Evolutionary conservation across 139 green algal species (phyloP).

Genomic region (Ostreobium quekettii): DNA sequence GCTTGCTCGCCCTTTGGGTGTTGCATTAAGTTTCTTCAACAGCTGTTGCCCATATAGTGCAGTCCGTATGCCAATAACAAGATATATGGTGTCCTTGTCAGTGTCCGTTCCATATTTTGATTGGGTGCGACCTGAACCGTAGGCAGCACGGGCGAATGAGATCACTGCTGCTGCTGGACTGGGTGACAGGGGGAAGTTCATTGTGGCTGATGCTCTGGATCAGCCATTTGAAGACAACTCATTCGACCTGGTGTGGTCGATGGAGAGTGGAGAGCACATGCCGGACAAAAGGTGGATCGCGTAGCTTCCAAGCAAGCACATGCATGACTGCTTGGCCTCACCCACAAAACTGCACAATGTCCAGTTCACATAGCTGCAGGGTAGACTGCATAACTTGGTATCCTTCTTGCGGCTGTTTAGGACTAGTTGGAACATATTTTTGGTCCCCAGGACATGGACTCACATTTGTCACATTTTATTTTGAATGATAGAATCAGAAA

Average conservation of each 20-base stretch:
- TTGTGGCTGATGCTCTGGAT: conserved; percentile 74
- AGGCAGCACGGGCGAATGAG: conserved; percentile 68
- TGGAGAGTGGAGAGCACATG: conserved; percentile 92
- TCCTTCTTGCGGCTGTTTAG: background rate
- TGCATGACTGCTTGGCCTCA: background rate
- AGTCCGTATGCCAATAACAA: too few relatives aligned
- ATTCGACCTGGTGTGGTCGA: conserved; percentile 81
- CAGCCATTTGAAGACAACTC: conserved; percentile 64
- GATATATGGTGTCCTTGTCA: too few relatives aligned
- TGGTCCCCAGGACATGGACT: too few relatives aligned
- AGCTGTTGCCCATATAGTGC: too few relatives aligned
- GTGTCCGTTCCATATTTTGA: too few relatives aligned
- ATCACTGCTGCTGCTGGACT: conserved; percentile 52
- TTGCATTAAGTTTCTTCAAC: conserved; percentile 1
- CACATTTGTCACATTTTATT: too few relatives aligned
- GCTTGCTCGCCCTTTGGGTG: background rate
- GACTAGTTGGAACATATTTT: background rate
- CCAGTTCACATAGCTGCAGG: background rate
- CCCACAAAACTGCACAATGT: background rate
- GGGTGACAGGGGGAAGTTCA: conserved; percentile 35
- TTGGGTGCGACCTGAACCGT: background rate
- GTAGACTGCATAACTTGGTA: background rate
- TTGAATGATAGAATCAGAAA: too few relatives aligned
- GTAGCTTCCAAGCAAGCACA: background rate
- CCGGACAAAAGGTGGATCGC: conserved; percentile 50